Conservation (phyloP, 768 basidiomycete genomes). For the Phanerodontia chrysosporium region DNA sequence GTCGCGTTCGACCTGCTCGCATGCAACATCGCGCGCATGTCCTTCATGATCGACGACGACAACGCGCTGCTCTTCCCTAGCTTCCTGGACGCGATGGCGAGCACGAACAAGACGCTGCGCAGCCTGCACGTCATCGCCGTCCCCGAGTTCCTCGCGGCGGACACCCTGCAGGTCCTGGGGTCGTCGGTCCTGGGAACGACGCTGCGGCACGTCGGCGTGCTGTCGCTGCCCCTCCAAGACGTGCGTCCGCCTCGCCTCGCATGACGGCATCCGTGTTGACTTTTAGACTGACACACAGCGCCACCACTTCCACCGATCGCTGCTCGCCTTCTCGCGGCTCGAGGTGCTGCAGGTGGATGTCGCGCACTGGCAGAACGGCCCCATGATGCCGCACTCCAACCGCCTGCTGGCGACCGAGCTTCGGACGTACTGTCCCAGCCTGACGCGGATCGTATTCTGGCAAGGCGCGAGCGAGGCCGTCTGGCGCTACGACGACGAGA, state of each 20-base stretch:
- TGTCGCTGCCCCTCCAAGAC: conserved; percentile 29
- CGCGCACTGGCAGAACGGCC: conserved; percentile 30
- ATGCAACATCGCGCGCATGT: conserved; percentile 41
- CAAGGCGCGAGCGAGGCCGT: conserved; percentile 17
- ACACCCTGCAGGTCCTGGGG: conserved; percentile 30
- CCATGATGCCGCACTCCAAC: conserved; percentile 28
- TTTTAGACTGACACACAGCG: conserved; percentile 22
- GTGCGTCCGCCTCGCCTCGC: conserved; percentile 24
- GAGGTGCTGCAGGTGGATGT: conserved; percentile 35
- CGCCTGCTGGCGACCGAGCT: conserved; percentile 35
- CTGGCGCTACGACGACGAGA: conserved; percentile 21
- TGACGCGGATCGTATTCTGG: conserved; percentile 35
- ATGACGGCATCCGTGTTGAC: conserved; percentile 4
- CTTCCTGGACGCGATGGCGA: conserved; percentile 31
- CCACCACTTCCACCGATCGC: conserved; percentile 27
- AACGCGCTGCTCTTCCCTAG: conserved; percentile 24
- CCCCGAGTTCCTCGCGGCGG: conserved; percentile 28
- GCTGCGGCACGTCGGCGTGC: conserved; percentile 36
- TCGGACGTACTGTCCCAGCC: conserved; percentile 32
- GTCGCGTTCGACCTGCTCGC: conserved; percentile 38
- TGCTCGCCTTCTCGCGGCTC: conserved; percentile 32
- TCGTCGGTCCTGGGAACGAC: conserved; percentile 28
- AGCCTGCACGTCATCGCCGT: conserved; percentile 33
- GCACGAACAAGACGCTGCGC: conserved; percentile 28
- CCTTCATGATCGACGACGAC: conserved; percentile 38